These are phyloP conservation scores for Zygotorulaspora danielsina DNA, from an alignment of 805 yeast species.

Conservation along the genomic window DNA sequence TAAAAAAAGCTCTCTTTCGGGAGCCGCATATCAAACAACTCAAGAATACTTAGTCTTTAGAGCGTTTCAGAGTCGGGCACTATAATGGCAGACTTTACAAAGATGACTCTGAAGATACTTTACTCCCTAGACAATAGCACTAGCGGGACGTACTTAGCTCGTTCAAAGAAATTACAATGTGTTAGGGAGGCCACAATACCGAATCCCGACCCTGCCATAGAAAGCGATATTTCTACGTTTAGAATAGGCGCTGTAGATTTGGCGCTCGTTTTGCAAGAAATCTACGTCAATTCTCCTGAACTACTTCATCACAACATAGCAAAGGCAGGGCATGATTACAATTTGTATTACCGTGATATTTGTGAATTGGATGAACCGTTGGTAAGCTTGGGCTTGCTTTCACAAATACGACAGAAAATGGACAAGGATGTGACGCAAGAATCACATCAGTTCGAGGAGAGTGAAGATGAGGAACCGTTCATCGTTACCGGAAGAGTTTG, in stretches of 20 bases:
- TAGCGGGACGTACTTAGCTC: constrained; percentile 29
- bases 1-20: no score
- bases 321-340: constrained; percentile 27
- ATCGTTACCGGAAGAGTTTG: constrained; percentile 36
- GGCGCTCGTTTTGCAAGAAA: constrained; percentile 27
- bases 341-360: constrained; percentile 34
- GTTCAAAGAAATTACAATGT: constrained; percentile 28
- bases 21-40: no score
- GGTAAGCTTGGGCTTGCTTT: constrained; percentile 35
- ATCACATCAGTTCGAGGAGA: constrained; percentile 17
- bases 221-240: constrained; percentile 15
- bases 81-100: constrained; percentile 21
- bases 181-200: constrained; percentile 30
- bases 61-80: background rate
- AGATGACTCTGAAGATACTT: constrained; percentile 35
- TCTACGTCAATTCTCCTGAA: constrained; percentile 35
- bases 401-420: constrained; percentile 28
- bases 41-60: no score
- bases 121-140: constrained; percentile 32
- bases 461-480: constrained; percentile 21
- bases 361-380: constrained; percentile 36
- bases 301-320: constrained; percentile 21
- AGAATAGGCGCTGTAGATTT: constrained; percentile 33
- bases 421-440: constrained; percentile 11
- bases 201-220: constrained; percentile 16